Evolutionary conservation across 768 basidiomycete genomes (phyloP), one percentile per base, ranked within the genome.

Genomic region (Tylopilus plumbeoviolaceoides): DNA sequence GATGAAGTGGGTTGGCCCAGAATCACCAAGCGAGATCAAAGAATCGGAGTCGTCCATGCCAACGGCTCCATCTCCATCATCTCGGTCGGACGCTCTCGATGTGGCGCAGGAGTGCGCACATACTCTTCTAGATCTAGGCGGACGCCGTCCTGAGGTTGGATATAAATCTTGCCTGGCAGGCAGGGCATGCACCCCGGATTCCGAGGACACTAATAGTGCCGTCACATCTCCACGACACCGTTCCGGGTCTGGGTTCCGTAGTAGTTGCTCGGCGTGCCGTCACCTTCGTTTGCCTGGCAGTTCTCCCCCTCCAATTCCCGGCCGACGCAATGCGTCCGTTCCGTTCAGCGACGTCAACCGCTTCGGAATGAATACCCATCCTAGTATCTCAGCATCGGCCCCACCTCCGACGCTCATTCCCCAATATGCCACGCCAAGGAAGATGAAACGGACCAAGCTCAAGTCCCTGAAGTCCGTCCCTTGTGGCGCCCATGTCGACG

Each of bases 181-280:
- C 20, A 48, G 51, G 30, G 23, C 41, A 51, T 33, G 35, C 5
- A 53, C 55, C 17, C 55, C 55, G 59, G 56, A 52, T 49, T 53
- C 56, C 53, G 59, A 58, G 63, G 50, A 55, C 27, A 27, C 48
- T 25, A 7, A 2, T 33, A 14, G 44, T 8, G 23, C 12, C 20
- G 27, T 53, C 25, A 48, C 17, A 33, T 48, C 57, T 17, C 45
- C 39, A 48, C 55, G 56, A 50, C 43, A 31, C 18, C 52, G 52
- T 35, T 54, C 57, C 11, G 36, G 39, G 25, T 50, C 52, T 21
- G 59, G 47, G 51, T 67, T 68, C 58, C 66, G 65, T 6, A 67
- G 61, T 54, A 65, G 65, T 43, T 67, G 65, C 53, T 47, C 55
- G 7, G 63, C 65, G 11, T 68, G 65, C 56, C 61, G 58, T 46